Percentiles rank a stretch among this genome's conserved stretches.
These are phyloP conservation scores for Stemphylium lycopersici DNA, from an alignment of 2,329 filamentous ascomycete species.

Conservation along the genomic window DNA sequence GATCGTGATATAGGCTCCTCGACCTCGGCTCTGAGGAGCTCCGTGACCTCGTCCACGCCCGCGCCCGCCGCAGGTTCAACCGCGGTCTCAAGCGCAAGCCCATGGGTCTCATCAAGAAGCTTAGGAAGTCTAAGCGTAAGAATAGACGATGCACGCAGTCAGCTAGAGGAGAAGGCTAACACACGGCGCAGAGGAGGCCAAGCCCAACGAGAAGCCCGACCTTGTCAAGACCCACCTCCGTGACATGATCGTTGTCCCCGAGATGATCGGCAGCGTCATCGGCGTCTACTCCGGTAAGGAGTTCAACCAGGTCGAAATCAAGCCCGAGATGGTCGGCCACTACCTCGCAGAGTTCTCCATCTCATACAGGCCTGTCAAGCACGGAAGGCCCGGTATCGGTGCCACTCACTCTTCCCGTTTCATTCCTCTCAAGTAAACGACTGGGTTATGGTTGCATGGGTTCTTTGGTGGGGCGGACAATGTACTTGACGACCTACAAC, in stretches of 20 bases:
- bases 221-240: slow-evolving; percentile 99
- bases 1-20: slow-evolving; percentile 73
- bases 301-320: slow-evolving; percentile 99
- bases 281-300: slow-evolving; percentile 99
- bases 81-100: slow-evolving; percentile 99
- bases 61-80: slow-evolving; percentile 98
- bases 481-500: slow-evolving; percentile 51
- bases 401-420: slow-evolving; percentile 99
- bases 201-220: slow-evolving; percentile 98
- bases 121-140: slow-evolving; percentile 77
- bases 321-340: slow-evolving; percentile 99
- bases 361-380: slow-evolving; percentile 99
- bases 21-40: slow-evolving; percentile 98
- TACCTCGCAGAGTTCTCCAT: slow-evolving; percentile 99
- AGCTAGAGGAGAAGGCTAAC: slow-evolving; percentile 3
- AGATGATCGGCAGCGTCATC: slow-evolving; percentile 99
- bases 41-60: slow-evolving; percentile 98
- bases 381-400: slow-evolving; percentile 99
- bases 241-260: slow-evolving; percentile 99
- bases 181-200: slow-evolving; percentile 34
- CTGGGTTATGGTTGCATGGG: slow-evolving; percentile 50
- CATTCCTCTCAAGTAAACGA: slow-evolving; percentile 96
- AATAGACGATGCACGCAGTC: neutral
- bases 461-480: slow-evolving; percentile 45
- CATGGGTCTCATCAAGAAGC: slow-evolving; percentile 99